phyloP scores from a whole-genome alignment of 805 yeast genomes.

The Candida ovalis region DNA sequence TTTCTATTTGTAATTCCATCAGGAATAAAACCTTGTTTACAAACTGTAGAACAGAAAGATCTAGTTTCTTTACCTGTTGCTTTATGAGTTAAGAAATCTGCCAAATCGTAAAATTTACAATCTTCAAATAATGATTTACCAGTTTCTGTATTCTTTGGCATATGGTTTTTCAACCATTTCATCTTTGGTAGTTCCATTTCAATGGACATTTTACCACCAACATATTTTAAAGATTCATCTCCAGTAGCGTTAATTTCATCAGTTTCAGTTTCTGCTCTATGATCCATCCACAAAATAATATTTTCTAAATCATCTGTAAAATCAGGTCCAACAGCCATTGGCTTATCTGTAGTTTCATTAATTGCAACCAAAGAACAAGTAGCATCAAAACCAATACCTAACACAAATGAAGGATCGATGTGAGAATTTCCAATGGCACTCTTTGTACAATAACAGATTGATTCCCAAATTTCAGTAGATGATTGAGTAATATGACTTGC shows the following conservation, averaged over 20 bases:
- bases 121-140: conserved; percentile 39
- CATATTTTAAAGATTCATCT: conserved; percentile 80
- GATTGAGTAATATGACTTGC: conserved; percentile 80
- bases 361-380: conserved; percentile 92
- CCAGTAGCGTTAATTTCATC: conserved; percentile 73
- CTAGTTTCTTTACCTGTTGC: conserved; percentile 88
- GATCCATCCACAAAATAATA: conserved; percentile 97
- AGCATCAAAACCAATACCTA: conserved; percentile 95
- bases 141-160: conserved; percentile 48
- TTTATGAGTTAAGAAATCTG: conserved; percentile 86
- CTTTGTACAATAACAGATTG: conserved; percentile 78
- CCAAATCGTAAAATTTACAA: conserved; percentile 85
- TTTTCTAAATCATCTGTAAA: conserved; percentile 70
- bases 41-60: conserved; percentile 84
- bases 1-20: conserved; percentile 85
- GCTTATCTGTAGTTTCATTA: conserved; percentile 57
- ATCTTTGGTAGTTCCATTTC: conserved; percentile 98
- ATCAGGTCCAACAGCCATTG: conserved; percentile 91
- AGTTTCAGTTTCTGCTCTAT: conserved; percentile 84
- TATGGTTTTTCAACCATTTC: conserved; percentile 88
- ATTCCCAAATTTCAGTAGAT: conserved; percentile 87
- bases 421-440: conserved; percentile 71
- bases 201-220: conserved; percentile 96
- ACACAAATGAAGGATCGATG: conserved; percentile 60
- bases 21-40: conserved; percentile 95